Evolutionary conservation across 2,329 filamentous ascomycete species (phyloP).

Genomic region (Diplodia seriata): DNA sequence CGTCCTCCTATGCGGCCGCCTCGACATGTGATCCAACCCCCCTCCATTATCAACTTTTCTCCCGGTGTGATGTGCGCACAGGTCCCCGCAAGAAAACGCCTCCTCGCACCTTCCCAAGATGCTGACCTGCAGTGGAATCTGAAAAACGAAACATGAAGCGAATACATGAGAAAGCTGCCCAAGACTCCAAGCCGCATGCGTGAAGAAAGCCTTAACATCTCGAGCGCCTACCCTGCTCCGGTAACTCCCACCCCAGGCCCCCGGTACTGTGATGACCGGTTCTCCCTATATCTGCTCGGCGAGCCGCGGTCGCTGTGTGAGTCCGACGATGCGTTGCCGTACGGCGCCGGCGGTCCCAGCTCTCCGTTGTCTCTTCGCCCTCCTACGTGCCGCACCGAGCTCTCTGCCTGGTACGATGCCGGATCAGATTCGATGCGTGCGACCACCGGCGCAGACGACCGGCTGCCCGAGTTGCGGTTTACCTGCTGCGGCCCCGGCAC

Average conservation of each 20-base stretch:
- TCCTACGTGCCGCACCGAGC: constrained; percentile 76
- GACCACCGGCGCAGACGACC: constrained; percentile 61
- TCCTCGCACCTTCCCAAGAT: constrained; percentile 29
- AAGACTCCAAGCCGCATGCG: constrained; percentile 28
- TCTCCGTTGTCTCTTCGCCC: constrained; percentile 41
- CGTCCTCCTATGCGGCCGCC: constrained; percentile 12
- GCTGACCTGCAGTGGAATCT: constrained; percentile 26
- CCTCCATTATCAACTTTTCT: constrained; percentile 28
- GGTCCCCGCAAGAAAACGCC: constrained; percentile 26
- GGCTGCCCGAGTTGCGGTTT: constrained; percentile 61
- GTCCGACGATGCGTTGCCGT: constrained; percentile 45
- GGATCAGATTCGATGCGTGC: constrained; percentile 88
- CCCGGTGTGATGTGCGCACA: constrained; percentile 19
- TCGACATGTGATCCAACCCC: constrained; percentile 26
- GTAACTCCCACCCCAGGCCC: constrained; percentile 43
- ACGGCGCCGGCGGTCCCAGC: constrained; percentile 44
- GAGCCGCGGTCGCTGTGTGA: constrained; percentile 37
- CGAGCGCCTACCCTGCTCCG: constrained; percentile 13
- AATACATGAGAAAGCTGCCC: constrained; percentile 29
- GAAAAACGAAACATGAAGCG: constrained; percentile 25
- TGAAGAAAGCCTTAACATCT: constrained; percentile 20
- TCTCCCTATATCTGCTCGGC: constrained; percentile 47
- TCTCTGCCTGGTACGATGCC: constrained; percentile 81
- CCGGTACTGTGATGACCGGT: constrained; percentile 42
- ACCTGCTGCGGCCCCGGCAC: constrained; percentile 54